These are phyloP conservation scores for Alloteropsis semialata DNA, from an alignment of 176 grass and related monocot genomes.

Conservation along the genomic window DNA sequence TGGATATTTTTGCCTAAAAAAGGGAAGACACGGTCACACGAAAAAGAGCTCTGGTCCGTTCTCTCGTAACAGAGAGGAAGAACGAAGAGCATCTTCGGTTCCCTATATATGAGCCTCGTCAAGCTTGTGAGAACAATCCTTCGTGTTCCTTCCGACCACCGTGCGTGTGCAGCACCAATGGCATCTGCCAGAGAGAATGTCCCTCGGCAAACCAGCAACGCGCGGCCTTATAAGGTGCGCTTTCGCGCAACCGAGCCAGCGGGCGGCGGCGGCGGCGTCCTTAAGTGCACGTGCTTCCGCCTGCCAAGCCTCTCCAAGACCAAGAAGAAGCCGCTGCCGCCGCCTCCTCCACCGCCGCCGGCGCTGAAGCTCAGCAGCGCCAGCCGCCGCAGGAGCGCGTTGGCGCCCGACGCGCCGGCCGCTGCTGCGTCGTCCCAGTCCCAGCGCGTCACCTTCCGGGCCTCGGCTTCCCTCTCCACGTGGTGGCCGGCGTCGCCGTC, in stretches of 20 bases:
- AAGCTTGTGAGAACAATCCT: neutral
- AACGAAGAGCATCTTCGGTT: neutral
- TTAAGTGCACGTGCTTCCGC: constrained; percentile 33
- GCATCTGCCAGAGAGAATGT: neutral
- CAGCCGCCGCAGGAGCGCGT: constrained; percentile 2
- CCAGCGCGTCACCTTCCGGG: constrained; percentile 40
- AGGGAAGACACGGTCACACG: constrained; percentile 3
- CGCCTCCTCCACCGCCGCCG: neutral
- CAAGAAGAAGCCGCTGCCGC: neutral
- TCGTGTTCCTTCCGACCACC: constrained; percentile 6
- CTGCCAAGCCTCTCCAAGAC: constrained; percentile 30
- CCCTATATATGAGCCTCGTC: constrained; percentile 19
- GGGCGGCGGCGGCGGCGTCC: neutral
- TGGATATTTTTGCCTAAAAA: neutral
- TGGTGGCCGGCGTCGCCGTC: constrained; percentile 39
- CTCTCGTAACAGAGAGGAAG: neutral
- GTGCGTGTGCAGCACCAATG: constrained; percentile 11
- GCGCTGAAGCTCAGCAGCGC: neutral
- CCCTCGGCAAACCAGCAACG: neutral
- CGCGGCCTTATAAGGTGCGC: neutral
- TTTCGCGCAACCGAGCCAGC: no score
- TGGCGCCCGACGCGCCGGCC: neutral
- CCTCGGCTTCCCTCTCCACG: constrained; percentile 39
- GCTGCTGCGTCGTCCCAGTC: neutral
- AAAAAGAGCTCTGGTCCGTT: neutral